Percentiles rank a stretch among this genome's conserved stretches.
These are phyloP conservation scores for Geosmithia putterillii DNA, from an alignment of 2,329 filamentous ascomycete species.

Conservation along the genomic window DNA sequence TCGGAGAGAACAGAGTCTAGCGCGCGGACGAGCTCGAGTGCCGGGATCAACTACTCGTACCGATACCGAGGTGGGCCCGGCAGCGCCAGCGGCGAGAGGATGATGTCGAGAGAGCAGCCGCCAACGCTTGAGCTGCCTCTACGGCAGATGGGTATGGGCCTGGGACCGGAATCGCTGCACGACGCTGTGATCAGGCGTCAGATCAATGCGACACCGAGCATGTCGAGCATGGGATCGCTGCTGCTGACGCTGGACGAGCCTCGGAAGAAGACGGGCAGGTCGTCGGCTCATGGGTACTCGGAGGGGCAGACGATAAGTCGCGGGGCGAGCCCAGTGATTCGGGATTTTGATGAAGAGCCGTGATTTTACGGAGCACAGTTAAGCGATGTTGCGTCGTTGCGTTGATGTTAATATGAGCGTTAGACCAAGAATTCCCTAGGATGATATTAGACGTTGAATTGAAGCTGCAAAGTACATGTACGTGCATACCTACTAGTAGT, in stretches of 20 bases:
- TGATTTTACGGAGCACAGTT: no score
- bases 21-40: background rate
- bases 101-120: background rate
- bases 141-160: background rate
- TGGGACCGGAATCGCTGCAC: background rate
- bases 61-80: background rate
- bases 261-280: background rate
- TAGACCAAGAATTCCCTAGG: no score
- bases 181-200: background rate
- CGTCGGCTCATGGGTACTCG: background rate
- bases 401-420: no score
- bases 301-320: background rate
- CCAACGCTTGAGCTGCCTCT: background rate
- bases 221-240: background rate
- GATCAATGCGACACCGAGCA: background rate
- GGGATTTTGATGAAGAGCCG: conserved; percentile 6
- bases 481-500: no score
- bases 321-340: conserved; percentile 1
- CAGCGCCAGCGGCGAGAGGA: background rate
- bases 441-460: no score
- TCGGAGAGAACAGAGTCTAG: background rate
- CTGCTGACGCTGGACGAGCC: background rate
- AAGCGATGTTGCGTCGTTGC: no score
- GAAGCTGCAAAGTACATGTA: no score
- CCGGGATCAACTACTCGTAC: background rate